Evolutionary conservation across 1,284 basidiomycete genomes (phyloP).

Genomic region (Irpex sp.): DNA sequence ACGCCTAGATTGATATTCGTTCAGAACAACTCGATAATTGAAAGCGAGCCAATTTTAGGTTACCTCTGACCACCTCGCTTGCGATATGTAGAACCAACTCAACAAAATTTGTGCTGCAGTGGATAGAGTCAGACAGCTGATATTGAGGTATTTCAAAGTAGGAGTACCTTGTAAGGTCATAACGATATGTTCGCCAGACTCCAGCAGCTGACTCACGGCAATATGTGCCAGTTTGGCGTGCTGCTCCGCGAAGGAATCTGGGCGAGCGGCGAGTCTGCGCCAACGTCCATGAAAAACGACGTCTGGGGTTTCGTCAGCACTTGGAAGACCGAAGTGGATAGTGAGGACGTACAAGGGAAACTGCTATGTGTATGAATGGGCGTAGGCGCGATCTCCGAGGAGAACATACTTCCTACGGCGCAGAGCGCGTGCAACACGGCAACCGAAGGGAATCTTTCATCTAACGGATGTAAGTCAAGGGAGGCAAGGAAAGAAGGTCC

Average conservation of each 20-base stretch:
- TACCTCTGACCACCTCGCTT: conserved; percentile 73
- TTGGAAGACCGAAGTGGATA: too few species aligned
- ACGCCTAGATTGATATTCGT: neutral
- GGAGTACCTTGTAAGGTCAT: conserved; percentile 58
- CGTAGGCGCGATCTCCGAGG: conserved; percentile 52
- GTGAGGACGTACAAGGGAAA: conserved; percentile 15
- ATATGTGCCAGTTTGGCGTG: conserved; percentile 57
- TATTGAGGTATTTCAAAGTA: neutral
- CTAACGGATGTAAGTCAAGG: conserved; percentile 58
- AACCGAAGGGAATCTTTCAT: conserved; percentile 64
- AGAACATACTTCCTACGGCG: conserved; percentile 68
- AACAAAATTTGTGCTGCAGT: conserved; percentile 57
- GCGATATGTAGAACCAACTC: conserved; percentile 68
- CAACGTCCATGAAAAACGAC: conserved; percentile 50
- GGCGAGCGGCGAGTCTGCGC: conserved; percentile 39
- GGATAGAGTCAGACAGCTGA: neutral
- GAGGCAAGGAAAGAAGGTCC: conserved; percentile 57
- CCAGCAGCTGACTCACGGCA: conserved; percentile 43
- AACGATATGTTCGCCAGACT: conserved; percentile 44
- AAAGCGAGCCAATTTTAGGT: conserved; percentile 10
- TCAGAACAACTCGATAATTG: neutral
- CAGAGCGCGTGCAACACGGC: conserved; percentile 75
- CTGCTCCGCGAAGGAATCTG: conserved; percentile 64
- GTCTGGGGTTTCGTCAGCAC: conserved; percentile 29
- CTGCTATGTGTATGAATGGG: conserved; percentile 34